Evolutionary conservation across 78 protist species (phyloP).

Genomic region (Mastigamoeba balamuthi): DNA sequence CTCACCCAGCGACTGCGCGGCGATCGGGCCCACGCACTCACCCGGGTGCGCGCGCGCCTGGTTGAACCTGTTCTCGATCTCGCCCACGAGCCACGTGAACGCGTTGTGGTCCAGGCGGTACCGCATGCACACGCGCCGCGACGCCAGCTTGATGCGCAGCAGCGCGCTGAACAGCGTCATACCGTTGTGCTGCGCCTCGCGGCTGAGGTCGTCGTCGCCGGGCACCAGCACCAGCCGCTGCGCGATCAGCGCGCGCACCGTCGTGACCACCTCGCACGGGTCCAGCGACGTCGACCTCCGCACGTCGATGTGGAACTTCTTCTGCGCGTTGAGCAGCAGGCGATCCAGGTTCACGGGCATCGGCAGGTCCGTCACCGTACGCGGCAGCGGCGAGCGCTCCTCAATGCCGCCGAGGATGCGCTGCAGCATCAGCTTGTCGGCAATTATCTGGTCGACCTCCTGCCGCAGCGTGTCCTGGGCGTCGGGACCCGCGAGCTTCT

Average conservation of each 20-base stretch:
- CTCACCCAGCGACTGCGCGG: conserved; percentile 98
- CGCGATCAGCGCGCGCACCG: background rate
- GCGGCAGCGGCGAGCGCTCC: background rate
- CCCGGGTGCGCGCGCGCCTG: conserved; percentile 79
- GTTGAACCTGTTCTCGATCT: conserved; percentile 71
- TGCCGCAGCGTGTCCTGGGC: conserved; percentile 27
- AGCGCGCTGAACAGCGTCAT: conserved; percentile 63
- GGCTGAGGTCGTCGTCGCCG: conserved; percentile 39
- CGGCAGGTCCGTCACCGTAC: background rate
- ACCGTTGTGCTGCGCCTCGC: conserved; percentile 68
- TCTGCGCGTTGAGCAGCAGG: conserved; percentile 73
- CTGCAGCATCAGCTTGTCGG: no score
- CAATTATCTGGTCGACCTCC: conserved; percentile 21
- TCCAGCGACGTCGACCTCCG: conserved; percentile 24
- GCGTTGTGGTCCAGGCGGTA: conserved; percentile 69
- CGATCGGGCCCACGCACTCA: conserved; percentile 89
- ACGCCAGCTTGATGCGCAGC: conserved; percentile 52
- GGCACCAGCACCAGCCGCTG: conserved; percentile 13
- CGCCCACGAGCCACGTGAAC: conserved; percentile 89
- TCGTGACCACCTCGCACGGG: conserved; percentile 11
- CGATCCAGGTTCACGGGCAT: conserved; percentile 86
- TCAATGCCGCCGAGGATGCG: no score
- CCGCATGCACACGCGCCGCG: conserved; percentile 60
- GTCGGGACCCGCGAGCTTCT: conserved; percentile 19
- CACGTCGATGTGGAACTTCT: conserved; percentile 33